These are phyloP conservation scores for Coprinopsis strossmayeri DNA, from an alignment of 768 basidiomycete species.

Conservation along the genomic window DNA sequence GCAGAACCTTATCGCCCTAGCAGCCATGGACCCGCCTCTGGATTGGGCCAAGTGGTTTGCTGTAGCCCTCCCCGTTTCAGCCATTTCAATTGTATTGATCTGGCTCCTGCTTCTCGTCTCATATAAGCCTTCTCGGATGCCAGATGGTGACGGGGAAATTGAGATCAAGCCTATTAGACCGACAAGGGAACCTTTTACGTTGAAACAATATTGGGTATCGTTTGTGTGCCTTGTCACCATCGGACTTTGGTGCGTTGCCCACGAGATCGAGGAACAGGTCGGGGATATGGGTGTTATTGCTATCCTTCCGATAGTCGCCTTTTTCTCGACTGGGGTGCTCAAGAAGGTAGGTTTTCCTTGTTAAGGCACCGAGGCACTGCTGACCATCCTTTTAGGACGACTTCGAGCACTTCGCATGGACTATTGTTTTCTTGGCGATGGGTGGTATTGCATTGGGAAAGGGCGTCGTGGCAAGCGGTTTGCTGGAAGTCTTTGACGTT, in stretches of 20 bases:
- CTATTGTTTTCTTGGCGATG: conserved; percentile 95
- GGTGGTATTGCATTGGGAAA: conserved; percentile 95
- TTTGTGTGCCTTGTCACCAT: conserved; percentile 84
- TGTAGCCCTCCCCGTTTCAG: conserved; percentile 88
- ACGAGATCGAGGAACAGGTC: conserved; percentile 62
- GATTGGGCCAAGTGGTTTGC: conserved; percentile 94
- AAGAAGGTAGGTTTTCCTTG: conserved; percentile 61
- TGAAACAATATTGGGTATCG: conserved; percentile 87
- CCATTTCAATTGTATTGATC: conserved; percentile 79
- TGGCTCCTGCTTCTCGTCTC: conserved; percentile 84
- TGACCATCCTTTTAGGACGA: conserved; percentile 55
- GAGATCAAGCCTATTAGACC: conserved; percentile 82
- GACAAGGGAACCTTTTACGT: conserved; percentile 72
- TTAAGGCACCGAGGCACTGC: conserved; percentile 4
- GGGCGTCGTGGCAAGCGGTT: conserved; percentile 84
- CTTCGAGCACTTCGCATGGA: conserved; percentile 93
- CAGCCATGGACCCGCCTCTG: conserved; percentile 77
- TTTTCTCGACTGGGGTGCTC: conserved; percentile 89
- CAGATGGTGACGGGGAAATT: conserved; percentile 70
- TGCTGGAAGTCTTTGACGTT: conserved; percentile 72
- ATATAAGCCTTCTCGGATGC: conserved; percentile 68
- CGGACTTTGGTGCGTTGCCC: conserved; percentile 83
- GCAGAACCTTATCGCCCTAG: conserved; percentile 91
- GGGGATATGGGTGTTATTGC: conserved; percentile 99
- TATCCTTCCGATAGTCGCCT: conserved; percentile 85